These are phyloP conservation scores for Raffaelea deltoideospora DNA, from an alignment of 2,329 filamentous ascomycete genomes.

Conservation along the genomic window DNA sequence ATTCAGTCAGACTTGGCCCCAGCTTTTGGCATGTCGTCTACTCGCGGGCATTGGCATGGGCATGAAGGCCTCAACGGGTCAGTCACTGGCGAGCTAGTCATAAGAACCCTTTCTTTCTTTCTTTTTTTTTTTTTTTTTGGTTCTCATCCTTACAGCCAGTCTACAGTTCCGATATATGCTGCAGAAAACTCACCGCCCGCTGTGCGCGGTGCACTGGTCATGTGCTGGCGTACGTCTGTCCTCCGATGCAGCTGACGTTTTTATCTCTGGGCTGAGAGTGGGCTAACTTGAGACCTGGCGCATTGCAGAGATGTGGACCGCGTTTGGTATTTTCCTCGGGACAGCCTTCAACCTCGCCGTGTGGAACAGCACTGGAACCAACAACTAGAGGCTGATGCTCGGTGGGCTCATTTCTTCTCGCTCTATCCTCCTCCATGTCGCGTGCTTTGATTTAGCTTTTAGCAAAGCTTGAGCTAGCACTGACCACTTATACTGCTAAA, in stretches of 20 bases:
- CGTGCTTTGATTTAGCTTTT: no score
- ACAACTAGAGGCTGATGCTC: conserved; percentile 51
- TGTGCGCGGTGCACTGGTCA: conserved; percentile 62
- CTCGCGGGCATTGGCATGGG: conserved; percentile 67
- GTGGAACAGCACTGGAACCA: conserved; percentile 38
- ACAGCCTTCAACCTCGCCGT: conserved; percentile 50
- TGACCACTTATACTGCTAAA: no score
- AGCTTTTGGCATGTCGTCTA: conserved; percentile 52
- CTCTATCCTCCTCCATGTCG: no score
- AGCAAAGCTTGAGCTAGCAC: no score
- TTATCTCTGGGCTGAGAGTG: no score
- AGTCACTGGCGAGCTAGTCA: no score
- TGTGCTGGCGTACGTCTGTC: conserved; percentile 51
- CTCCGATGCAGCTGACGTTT: no score
- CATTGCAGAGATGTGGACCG: conserved; percentile 23
- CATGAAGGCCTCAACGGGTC: conserved; percentile 34
- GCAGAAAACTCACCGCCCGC: conserved; percentile 57
- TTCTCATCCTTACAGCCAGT: conserved; percentile 6
- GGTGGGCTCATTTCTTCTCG: no score
- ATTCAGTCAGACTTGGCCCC: conserved; percentile 56
- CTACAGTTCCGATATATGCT: conserved; percentile 56
- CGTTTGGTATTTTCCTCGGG: conserved; percentile 43
- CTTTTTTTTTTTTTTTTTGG: no score
- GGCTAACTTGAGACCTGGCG: no score
- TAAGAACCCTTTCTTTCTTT: not conserved